Percentiles rank a stretch among this genome's conserved stretches.
Evolutionary conservation across 2,329 filamentous ascomycete genomes (phyloP).

Genomic region (Ilyonectria sp.): DNA sequence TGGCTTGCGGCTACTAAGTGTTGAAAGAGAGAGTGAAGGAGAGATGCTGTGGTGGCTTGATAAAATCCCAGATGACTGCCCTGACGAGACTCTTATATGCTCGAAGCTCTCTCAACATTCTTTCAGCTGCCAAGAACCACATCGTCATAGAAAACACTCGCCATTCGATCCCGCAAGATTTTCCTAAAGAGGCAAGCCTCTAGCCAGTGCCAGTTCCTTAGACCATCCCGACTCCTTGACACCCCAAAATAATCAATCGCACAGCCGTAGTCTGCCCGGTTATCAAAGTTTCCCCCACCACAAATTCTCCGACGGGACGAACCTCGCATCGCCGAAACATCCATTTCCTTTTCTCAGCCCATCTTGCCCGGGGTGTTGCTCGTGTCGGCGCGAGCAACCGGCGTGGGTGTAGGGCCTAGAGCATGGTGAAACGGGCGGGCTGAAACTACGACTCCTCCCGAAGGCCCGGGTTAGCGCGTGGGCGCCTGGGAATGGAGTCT

Average conservation of each 20-base stretch:
- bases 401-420: not conserved
- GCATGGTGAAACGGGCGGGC: conserved; percentile 20
- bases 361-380: conserved; percentile 1
- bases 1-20: conserved; percentile 22
- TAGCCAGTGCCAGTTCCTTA: conserved; percentile 6
- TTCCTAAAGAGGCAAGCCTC: conserved; percentile 21
- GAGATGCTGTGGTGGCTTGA: conserved; percentile 9
- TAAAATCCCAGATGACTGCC: not conserved
- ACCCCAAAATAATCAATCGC: not conserved
- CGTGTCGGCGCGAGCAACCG: not conserved
- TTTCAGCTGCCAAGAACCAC: not conserved
- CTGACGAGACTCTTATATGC: conserved; percentile 20
- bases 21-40: conserved; percentile 27
- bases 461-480: not conserved
- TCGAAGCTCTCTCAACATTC: not conserved
- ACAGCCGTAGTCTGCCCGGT: not conserved
- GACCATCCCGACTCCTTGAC: conserved; percentile 10
- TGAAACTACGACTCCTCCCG: conserved; percentile 25
- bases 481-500: not conserved
- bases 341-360: conserved; percentile 5
- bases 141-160: not conserved
- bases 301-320: conserved; percentile 22
- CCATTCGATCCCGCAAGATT: conserved; percentile 23
- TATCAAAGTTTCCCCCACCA: not conserved
- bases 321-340: conserved; percentile 14